phyloP scores from a whole-genome alignment of 768 basidiomycete species.

The Candolleomyces eurysporus region DNA sequence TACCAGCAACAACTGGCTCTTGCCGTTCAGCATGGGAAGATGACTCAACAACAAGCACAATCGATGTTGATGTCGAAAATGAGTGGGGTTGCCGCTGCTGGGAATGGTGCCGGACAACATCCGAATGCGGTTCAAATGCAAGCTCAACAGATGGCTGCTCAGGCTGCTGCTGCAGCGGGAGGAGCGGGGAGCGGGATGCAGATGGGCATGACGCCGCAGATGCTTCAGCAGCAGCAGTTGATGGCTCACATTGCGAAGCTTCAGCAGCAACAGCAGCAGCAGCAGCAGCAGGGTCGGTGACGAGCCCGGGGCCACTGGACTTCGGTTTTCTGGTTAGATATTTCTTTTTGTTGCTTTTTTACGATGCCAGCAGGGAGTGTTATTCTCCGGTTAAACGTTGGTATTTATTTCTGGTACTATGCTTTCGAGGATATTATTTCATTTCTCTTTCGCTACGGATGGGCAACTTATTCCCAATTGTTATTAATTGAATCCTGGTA shows the following conservation, averaged over 20 bases:
- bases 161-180: not conserved
- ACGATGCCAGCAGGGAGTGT: too few relatives aligned
- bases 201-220: not conserved
- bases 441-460: too few relatives aligned
- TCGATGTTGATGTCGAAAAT: not conserved
- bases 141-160: not conserved
- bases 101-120: not conserved
- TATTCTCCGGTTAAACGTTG: too few relatives aligned
- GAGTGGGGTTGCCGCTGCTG: not conserved
- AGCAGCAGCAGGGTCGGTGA: not conserved
- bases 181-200: not conserved
- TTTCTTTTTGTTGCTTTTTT: too few relatives aligned
- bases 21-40: not conserved
- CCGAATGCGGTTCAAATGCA: constrained; percentile 3
- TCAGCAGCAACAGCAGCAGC: constrained; percentile 1
- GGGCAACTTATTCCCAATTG: too few relatives aligned
- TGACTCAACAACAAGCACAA: constrained; percentile 2
- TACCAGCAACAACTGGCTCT: too few relatives aligned
- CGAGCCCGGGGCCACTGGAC: not conserved
- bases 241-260: not conserved
- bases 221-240: not conserved
- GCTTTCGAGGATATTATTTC: too few relatives aligned
- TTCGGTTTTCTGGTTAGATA: too few relatives aligned
- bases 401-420: too few relatives aligned
- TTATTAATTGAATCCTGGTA: too few relatives aligned